Percentiles rank a stretch among this genome's conserved stretches.
Evolutionary conservation across 73 alveolate species (phyloP).

Genomic region (Durusdinium trenchii): DNA sequence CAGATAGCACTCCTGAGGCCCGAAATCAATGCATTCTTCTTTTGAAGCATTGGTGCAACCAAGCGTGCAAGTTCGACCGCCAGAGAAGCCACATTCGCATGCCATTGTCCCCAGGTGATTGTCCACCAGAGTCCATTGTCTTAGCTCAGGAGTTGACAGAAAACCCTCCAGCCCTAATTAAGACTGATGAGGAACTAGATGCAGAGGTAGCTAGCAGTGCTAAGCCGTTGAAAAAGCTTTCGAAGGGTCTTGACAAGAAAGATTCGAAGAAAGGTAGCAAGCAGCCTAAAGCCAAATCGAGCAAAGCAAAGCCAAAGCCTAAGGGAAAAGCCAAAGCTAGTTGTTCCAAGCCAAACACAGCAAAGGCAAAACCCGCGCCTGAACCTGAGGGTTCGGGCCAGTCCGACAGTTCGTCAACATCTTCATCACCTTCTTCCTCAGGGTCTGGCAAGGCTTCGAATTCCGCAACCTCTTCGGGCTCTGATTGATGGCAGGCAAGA

Average conservation of each 20-base stretch:
- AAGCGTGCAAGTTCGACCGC: background rate
- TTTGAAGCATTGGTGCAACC: slow-evolving; percentile 19
- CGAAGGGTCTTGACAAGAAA: background rate
- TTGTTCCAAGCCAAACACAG: background rate
- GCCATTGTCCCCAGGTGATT: background rate
- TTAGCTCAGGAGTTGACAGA: background rate
- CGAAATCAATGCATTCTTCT: background rate
- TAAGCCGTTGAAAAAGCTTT: background rate
- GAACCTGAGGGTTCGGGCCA: background rate
- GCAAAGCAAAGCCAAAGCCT: background rate
- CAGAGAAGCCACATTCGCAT: slow-evolving; percentile 8
- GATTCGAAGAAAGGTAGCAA: background rate
- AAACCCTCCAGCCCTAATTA: background rate
- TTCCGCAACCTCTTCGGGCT: no score
- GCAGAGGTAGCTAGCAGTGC: background rate
- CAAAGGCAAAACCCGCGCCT: background rate
- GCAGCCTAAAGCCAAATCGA: background rate
- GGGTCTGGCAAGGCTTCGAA: no score
- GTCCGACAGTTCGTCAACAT: background rate
- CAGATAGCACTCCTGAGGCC: background rate
- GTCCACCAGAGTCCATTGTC: background rate
- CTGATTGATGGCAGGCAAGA: no score
- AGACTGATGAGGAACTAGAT: background rate
- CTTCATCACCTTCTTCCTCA: background rate
- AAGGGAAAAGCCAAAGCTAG: background rate